Percentiles rank a stretch among this genome's conserved stretches.
Conservation (phyloP, 805 yeast species). For the Tetrapisispora phaffii region DNA sequence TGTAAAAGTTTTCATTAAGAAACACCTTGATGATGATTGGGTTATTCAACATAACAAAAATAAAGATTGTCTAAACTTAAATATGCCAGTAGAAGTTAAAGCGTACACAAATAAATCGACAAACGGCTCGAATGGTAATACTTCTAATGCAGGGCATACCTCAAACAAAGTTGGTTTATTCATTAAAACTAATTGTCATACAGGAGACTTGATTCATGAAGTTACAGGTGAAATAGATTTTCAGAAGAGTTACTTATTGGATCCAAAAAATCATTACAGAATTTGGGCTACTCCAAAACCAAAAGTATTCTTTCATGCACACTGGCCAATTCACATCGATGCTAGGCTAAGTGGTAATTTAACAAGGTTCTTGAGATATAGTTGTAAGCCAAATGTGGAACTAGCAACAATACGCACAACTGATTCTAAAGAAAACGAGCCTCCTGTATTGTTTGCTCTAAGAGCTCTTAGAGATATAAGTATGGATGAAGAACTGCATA, state of each 20-base stretch:
- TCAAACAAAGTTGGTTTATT: slow-evolving; percentile 40
- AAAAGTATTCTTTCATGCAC: slow-evolving; percentile 45
- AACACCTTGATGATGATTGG: slow-evolving; percentile 39
- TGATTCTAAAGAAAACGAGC: slow-evolving; percentile 16
- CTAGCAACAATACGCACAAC: slow-evolving; percentile 38
- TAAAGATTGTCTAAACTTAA: slow-evolving; percentile 6
- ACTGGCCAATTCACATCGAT: slow-evolving; percentile 62
- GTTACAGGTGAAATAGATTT: slow-evolving; percentile 64
- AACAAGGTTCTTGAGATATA: slow-evolving; percentile 60
- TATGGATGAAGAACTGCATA: slow-evolving; percentile 60
- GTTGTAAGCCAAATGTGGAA: slow-evolving; percentile 70
- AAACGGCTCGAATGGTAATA: background rate
- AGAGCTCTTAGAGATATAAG: slow-evolving; percentile 47
- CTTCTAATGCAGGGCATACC: background rate
- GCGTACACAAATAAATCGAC: background rate
- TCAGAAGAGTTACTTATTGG: slow-evolving; percentile 51
- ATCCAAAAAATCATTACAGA: slow-evolving; percentile 68
- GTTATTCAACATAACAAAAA: slow-evolving; percentile 14
- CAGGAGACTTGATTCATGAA: slow-evolving; percentile 47
- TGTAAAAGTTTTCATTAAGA: slow-evolving; percentile 39
- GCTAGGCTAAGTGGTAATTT: slow-evolving; percentile 78
- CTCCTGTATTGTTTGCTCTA: slow-evolving; percentile 45
- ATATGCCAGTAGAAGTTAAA: slow-evolving; percentile 34
- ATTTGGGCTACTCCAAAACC: slow-evolving; percentile 61
- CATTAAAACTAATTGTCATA: slow-evolving; percentile 32